Conservation (phyloP, 305 asterid genomes). For the Solanum hybrid region DNA sequence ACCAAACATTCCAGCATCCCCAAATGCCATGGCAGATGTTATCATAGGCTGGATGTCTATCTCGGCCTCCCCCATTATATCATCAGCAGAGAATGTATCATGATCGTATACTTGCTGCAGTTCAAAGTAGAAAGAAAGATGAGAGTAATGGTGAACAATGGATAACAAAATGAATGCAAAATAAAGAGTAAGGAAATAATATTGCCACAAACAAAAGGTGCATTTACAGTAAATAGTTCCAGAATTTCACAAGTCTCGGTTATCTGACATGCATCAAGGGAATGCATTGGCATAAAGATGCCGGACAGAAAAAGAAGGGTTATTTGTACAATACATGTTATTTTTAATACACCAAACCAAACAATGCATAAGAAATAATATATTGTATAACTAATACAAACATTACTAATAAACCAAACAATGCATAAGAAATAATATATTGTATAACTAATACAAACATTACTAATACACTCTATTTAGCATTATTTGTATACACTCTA, state of each 20-base stretch:
- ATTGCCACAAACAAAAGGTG: background rate
- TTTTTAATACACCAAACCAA: background rate
- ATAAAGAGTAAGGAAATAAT: background rate
- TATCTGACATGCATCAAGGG: background rate
- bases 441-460: background rate
- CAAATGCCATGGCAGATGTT: constrained; percentile 92
- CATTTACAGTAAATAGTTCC: background rate
- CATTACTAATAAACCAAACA: no score
- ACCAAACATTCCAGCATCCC: constrained; percentile 61
- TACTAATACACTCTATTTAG: background rate
- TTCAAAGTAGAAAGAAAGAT: background rate
- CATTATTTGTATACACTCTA: background rate
- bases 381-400: background rate
- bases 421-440: no score
- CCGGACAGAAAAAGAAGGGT: background rate
- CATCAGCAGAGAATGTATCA: constrained; percentile 91
- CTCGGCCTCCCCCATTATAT: constrained; percentile 93
- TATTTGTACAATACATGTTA: background rate
- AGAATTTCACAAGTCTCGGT: background rate
- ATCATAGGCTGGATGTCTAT: constrained; percentile 91
- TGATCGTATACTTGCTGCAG: constrained; percentile 77
- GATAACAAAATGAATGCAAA: background rate
- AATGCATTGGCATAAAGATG: background rate
- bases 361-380: background rate
- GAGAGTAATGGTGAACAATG: background rate